Percentiles rank a stretch among this genome's conserved stretches.
These are phyloP conservation scores for Aspergillus nomiae DNA, from an alignment of 2,329 filamentous ascomycete species.

Conservation along the genomic window DNA sequence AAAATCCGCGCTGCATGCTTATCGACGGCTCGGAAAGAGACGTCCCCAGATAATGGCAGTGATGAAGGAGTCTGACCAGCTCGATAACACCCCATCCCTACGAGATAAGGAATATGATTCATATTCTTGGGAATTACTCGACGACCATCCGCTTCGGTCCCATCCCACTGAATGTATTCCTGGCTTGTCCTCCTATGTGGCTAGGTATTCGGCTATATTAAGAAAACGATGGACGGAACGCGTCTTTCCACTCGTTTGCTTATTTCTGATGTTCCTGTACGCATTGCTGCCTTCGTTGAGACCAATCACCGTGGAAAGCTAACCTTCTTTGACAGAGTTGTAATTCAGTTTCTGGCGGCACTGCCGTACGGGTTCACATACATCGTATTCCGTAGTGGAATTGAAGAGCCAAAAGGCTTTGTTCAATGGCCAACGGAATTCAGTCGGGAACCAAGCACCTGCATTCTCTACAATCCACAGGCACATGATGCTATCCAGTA, in stretches of 20 bases:
- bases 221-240: slow-evolving; percentile 25
- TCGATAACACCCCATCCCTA: slow-evolving; percentile 5
- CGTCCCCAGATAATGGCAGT: slow-evolving; percentile 10
- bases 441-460: slow-evolving; percentile 16
- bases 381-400: slow-evolving; percentile 14
- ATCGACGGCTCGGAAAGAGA: neutral
- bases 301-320: neutral
- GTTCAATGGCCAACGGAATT: slow-evolving; percentile 19
- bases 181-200: slow-evolving; percentile 22
- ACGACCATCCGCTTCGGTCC: slow-evolving; percentile 38
- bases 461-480: slow-evolving; percentile 25
- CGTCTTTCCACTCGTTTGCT: slow-evolving; percentile 24
- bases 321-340: slow-evolving; percentile 15
- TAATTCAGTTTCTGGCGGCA: slow-evolving; percentile 23
- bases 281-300: neutral
- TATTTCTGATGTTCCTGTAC: slow-evolving; percentile 29
- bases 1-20: neutral
- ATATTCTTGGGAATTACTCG: slow-evolving; percentile 25
- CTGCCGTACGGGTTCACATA: slow-evolving; percentile 23
- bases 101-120: slow-evolving; percentile 16
- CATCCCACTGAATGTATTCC: slow-evolving; percentile 35
- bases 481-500: slow-evolving; percentile 24
- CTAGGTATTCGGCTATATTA: slow-evolving; percentile 16
- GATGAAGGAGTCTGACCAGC: neutral
- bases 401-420: slow-evolving; percentile 6